Base-by-base conservation (phyloP, 2,329 filamentous ascomycete genomes). In the Neurospora sp. region DNA sequence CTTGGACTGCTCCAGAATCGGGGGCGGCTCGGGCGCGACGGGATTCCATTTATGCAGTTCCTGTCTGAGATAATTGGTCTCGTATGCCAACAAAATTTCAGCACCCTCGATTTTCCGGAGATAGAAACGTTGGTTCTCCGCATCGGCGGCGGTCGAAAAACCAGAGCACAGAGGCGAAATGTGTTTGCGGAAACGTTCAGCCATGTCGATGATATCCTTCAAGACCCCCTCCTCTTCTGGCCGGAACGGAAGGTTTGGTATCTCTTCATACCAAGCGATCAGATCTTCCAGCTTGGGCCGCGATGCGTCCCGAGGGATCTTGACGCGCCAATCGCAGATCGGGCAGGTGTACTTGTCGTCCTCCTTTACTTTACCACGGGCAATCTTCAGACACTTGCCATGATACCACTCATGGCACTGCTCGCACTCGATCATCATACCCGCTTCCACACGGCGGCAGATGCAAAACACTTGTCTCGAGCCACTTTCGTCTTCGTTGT, bases 371-470 rank as follows among this genome's bases (percentile, higher is more conserved):
- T 98, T 99, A 68, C 96, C 96, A 67, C 96, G 89, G 2, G 96
- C 96, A 77, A 99, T 97, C 83, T 99, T 99, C 43, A 99, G 85
- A 76, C 96, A 99, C 80, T 97, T 98, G 71, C 96, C 95, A 77
- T 99, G 96, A 78, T 99, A 99, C 96, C 96, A 99, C 82, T 99
- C 96, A 77, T 97, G 95, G 80, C 96, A 99, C 46, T 97, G 85
- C 79, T 98, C 96, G 79, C 96, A 99, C 81, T 99, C 96, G 76
- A 99, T 98, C 96, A 99, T 99, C 91, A 98, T 96, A 68, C 96
- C 96, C 43, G 95, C 93, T 80, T 99, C 96, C 7, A 93, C 88
- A 73, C 90, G 93, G 71, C 96, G 89, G 81, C 96, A 99, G 74
- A 99, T 97, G 80, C 96, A 99, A 79, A 98, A 99, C 0, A 98